These are phyloP conservation scores for Boechera retrofracta DNA, from an alignment of 345 rosid species.

Conservation along the genomic window DNA sequence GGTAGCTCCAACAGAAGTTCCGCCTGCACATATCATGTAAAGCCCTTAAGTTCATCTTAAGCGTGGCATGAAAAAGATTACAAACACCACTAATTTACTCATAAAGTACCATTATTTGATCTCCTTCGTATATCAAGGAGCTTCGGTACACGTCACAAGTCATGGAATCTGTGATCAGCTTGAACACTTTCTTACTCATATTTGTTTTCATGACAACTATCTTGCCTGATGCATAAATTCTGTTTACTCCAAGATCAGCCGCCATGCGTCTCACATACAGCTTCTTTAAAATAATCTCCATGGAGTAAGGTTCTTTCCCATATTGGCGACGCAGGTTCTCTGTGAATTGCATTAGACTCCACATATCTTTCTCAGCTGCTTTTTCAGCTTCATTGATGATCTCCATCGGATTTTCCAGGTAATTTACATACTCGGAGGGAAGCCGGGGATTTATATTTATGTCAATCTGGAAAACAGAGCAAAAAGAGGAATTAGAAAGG, in stretches of 20 bases:
- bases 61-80: conserved; percentile 12
- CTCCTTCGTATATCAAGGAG: conserved; percentile 37
- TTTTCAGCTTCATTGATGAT: conserved; percentile 77
- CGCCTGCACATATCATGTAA: conserved; percentile 61
- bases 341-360: conserved; percentile 88
- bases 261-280: conserved; percentile 94
- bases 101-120: conserved; percentile 72
- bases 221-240: conserved; percentile 82
- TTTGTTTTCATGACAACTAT: conserved; percentile 86
- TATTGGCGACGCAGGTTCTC: conserved; percentile 83
- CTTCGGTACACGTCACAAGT: conserved; percentile 68
- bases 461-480: conserved; percentile 66
- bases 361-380: conserved; percentile 82
- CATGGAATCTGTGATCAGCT: conserved; percentile 81
- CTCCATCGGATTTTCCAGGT: conserved; percentile 87
- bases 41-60: conserved; percentile 22
- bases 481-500: conserved; percentile 27
- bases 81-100: conserved; percentile 17
- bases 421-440: conserved; percentile 89
- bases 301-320: conserved; percentile 91
- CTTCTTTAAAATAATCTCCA: conserved; percentile 91
- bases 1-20: conserved; percentile 95
- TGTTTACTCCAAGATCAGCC: conserved; percentile 86
- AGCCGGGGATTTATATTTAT: conserved; percentile 75
- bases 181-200: conserved; percentile 80